Percentiles rank a stretch among this genome's conserved stretches.
These are phyloP conservation scores for Purshia tridentata DNA, from an alignment of 306 rosid genomes.

Conservation along the genomic window DNA sequence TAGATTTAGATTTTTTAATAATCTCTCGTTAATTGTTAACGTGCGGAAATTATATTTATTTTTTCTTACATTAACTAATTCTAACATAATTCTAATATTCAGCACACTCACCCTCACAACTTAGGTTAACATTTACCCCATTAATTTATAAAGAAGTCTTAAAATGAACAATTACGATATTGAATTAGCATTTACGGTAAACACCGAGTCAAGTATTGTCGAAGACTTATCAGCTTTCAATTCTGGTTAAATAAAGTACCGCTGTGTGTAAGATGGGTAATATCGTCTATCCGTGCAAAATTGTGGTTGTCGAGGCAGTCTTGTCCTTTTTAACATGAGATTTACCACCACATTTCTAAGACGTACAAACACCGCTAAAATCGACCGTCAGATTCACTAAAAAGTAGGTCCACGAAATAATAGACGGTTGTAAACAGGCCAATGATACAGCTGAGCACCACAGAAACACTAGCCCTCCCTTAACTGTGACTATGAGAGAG, in stretches of 20 bases:
- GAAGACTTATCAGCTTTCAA: background rate
- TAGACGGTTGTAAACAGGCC: background rate
- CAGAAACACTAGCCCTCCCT: background rate
- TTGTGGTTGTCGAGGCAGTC: background rate
- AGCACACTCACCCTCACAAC: no score
- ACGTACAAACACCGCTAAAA: background rate
- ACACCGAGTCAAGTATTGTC: no score
- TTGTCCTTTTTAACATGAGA: background rate
- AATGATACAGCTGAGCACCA: background rate
- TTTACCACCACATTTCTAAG: background rate
- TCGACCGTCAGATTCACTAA: constrained; percentile 2
- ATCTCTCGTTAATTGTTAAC: no score
- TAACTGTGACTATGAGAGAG: background rate
- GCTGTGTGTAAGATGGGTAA: background rate
- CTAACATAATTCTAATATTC: no score
- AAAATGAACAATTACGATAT: no score
- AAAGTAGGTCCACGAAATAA: background rate
- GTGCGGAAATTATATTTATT: no score
- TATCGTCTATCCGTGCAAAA: background rate
- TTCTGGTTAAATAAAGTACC: background rate
- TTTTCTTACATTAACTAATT: no score
- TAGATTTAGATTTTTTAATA: no score
- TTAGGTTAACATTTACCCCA: no score
- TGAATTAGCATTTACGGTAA: no score
- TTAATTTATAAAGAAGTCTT: no score